Evolutionary conservation across 495 filamentous ascomycete genomes (phyloP).

Genomic region (Neurospora discreta): DNA sequence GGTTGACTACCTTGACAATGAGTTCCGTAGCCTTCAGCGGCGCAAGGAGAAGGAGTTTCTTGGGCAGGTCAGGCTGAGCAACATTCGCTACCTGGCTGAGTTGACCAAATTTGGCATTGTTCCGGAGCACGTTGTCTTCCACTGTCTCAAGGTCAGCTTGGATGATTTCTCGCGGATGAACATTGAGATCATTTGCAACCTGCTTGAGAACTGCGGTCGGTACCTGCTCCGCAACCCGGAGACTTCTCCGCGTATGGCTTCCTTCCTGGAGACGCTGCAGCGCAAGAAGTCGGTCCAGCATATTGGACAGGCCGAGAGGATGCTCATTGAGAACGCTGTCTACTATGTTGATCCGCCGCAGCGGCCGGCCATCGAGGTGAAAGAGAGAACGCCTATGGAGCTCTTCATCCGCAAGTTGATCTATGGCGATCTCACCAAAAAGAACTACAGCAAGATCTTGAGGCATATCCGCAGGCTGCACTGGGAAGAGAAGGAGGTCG

Average conservation of each 20-base stretch:
- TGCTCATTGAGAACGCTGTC: slow-evolving; percentile 96
- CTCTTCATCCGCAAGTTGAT: slow-evolving; percentile 84
- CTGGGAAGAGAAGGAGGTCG: slow-evolving; percentile 89
- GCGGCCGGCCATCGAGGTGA: slow-evolving; percentile 87
- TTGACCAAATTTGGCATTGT: slow-evolving; percentile 97
- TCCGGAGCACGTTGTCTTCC: slow-evolving; percentile 97
- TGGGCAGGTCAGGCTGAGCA: slow-evolving; percentile 84
- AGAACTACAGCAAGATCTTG: slow-evolving; percentile 83
- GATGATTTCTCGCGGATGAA: slow-evolving; percentile 98
- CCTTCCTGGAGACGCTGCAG: slow-evolving; percentile 87
- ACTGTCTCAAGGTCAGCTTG: slow-evolving; percentile 92
- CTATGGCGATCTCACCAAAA: slow-evolving; percentile 86
- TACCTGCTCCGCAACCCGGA: slow-evolving; percentile 92
- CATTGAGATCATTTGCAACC: slow-evolving; percentile 93
- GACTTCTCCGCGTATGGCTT: slow-evolving; percentile 81
- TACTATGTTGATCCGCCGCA: slow-evolving; percentile 97
- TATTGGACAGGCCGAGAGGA: slow-evolving; percentile 88
- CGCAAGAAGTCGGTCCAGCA: slow-evolving; percentile 95
- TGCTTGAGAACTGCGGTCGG: slow-evolving; percentile 95
- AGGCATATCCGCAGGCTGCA: slow-evolving; percentile 92
- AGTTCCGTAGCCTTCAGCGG: slow-evolving; percentile 95
- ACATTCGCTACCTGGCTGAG: slow-evolving; percentile 94
- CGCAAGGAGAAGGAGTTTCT: slow-evolving; percentile 97
- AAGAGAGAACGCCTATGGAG: slow-evolving; percentile 88
- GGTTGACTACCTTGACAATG: slow-evolving; percentile 87